Conservation (phyloP, 768 basidiomycete genomes). For the Amylocystis lapponica region DNA sequence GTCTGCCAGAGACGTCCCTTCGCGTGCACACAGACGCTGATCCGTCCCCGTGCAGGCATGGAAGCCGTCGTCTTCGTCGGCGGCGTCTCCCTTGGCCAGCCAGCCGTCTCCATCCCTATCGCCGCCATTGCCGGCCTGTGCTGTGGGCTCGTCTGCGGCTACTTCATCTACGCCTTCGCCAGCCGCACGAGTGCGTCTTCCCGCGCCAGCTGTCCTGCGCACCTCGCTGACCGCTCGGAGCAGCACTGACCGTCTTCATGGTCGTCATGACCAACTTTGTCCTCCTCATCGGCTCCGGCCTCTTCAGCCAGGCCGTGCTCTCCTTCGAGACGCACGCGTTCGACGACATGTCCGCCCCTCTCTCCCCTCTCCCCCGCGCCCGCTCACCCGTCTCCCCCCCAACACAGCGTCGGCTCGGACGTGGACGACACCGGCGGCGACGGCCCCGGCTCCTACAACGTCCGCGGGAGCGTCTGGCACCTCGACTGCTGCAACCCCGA, state of each 20-base stretch:
- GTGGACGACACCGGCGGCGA: constrained; percentile 61
- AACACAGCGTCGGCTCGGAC: constrained; percentile 54
- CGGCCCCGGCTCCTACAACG: constrained; percentile 82
- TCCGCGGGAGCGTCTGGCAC: constrained; percentile 85
- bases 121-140: constrained; percentile 83
- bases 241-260: constrained; percentile 82
- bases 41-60: constrained; percentile 40
- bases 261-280: constrained; percentile 88
- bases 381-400: neutral
- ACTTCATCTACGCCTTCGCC: constrained; percentile 75
- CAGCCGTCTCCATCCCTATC: constrained; percentile 83
- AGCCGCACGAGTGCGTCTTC: constrained; percentile 56
- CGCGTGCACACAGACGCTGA: neutral
- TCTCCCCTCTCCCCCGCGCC: neutral
- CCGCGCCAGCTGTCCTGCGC: neutral
- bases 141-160: constrained; percentile 68
- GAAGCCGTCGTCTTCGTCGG: constrained; percentile 94
- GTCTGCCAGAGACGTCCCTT: constrained; percentile 1
- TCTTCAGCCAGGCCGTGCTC: constrained; percentile 77
- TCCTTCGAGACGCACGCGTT: constrained; percentile 67
- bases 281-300: constrained; percentile 89
- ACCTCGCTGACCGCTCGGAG: neutral
- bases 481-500: constrained; percentile 74
- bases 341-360: constrained; percentile 38
- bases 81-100: constrained; percentile 81